A percentile compares a stretch with the other conserved stretches of the same genome.
Evolutionary conservation across 805 yeast species (phyloP).

Genomic region (Brettanomyces custersianus): DNA sequence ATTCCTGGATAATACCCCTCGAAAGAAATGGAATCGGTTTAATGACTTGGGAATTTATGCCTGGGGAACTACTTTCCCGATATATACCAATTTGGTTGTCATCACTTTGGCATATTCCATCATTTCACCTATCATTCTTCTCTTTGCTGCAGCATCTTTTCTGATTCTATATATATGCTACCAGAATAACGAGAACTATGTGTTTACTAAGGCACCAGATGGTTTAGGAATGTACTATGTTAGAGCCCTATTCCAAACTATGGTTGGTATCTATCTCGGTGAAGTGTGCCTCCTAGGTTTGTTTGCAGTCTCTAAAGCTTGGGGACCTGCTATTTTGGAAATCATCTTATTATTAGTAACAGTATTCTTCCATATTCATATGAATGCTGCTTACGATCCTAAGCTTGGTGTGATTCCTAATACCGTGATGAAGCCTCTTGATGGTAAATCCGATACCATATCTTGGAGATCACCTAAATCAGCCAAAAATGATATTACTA

Average conservation of each 20-base stretch:
- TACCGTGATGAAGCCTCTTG: conserved; percentile 69
- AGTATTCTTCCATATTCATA: conserved; percentile 54
- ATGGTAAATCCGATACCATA: conserved; percentile 57
- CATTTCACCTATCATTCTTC: conserved; percentile 74
- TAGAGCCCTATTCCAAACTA: conserved; percentile 78
- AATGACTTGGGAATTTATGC: conserved; percentile 39
- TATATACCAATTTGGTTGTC: conserved; percentile 61
- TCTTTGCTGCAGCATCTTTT: conserved; percentile 68
- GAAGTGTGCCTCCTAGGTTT: conserved; percentile 80
- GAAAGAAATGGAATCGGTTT: conserved; percentile 61
- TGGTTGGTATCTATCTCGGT: conserved; percentile 82
- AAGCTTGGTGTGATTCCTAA: conserved; percentile 53
- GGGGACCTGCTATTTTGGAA: conserved; percentile 87
- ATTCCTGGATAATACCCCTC: conserved; percentile 51
- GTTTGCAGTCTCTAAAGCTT: conserved; percentile 83
- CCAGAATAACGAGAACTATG: conserved; percentile 69
- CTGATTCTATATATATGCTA: conserved; percentile 66
- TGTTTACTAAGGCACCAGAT: conserved; percentile 59
- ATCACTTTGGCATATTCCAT: conserved; percentile 60
- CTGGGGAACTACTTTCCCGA: conserved; percentile 79
- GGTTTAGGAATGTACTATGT: conserved; percentile 80
- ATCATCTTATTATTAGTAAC: conserved; percentile 58
- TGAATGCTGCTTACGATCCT: conserved; percentile 58
- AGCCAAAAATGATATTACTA: not conserved
- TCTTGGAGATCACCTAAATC: conserved; percentile 30